Base-by-base conservation (phyloP, 2,329 filamentous ascomycete genomes). In the Aspergillus sp. region DNA sequence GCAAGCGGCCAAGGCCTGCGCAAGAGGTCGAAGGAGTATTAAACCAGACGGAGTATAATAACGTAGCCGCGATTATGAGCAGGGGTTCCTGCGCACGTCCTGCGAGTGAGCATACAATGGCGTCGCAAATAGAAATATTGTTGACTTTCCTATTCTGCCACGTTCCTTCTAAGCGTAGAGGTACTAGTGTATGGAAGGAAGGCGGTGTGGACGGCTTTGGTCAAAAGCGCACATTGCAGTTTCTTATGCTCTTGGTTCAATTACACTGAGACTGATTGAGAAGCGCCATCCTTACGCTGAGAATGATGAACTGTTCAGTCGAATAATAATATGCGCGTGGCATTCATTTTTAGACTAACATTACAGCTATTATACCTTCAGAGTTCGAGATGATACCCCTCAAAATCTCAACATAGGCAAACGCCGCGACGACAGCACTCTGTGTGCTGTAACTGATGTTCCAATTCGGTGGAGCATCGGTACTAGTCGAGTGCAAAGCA, bases 401-500 rank as follows among this genome's bases (percentile, higher is more conserved):
- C 17, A 22, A 22, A 22, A 5, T 22, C 20, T 22, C 15, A 41
- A 23, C 20, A 22, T 39, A n/a, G 2, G 5, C 9, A 4, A 56
- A 60, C 74, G 77, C 78, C 75, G 64, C 70, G 75, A 73, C 76
- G 69, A 79, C 76, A 76, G 76, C 64, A 66, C 64, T 62, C 56
- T 59, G 61, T 67, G 67, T 69, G 67, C 74, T 79, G 78, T 80
- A 80, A 81, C 78, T 81, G 78, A 76, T 70, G 37, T 66, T 68
- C 65, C 65, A 67, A 71, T 64, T 78, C 70, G 25, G 78, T 88
- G 84, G 84, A 77, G 75, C 80, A 80, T 89, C 87, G 86, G 89
- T 93, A 72, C 54, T 65, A 65, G 68, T 71, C 66, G 62, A 86
- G 77, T 78, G 79, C 79, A 83, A 86, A 78, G 70, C 61, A 65